Conservation (phyloP, 768 basidiomycete genomes). For the Tubosaeta sp. region DNA sequence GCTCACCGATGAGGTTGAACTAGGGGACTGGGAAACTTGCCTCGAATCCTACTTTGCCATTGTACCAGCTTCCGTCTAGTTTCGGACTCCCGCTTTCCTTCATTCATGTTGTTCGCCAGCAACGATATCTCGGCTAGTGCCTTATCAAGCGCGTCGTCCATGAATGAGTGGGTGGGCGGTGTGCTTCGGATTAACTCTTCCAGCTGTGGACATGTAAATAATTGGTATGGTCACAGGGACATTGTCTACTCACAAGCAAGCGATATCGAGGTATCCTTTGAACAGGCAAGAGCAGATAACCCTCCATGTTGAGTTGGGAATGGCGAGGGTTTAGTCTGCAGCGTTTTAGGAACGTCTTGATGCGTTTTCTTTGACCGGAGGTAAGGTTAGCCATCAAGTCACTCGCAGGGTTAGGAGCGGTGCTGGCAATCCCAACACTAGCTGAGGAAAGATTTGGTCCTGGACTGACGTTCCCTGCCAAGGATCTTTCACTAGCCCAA, state of each 20-base stretch:
- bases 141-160: slow-evolving; percentile 80
- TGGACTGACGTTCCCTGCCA: slow-evolving; percentile 37
- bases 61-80: slow-evolving; percentile 86
- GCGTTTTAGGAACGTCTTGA: slow-evolving; percentile 85
- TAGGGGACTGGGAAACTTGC: slow-evolving; percentile 92
- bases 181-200: slow-evolving; percentile 85
- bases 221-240: not conserved
- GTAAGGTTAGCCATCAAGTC: slow-evolving; percentile 56
- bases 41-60: slow-evolving; percentile 86
- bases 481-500: slow-evolving; percentile 66
- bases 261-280: slow-evolving; percentile 98
- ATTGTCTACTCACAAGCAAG: slow-evolving; percentile 62
- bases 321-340: slow-evolving; percentile 87
- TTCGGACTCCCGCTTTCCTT: slow-evolving; percentile 94
- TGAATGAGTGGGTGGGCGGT: slow-evolving; percentile 70
- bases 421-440: slow-evolving; percentile 54
- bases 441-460: slow-evolving; percentile 43
- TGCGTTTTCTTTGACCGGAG: slow-evolving; percentile 80
- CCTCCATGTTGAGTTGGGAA: slow-evolving; percentile 91
- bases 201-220: slow-evolving; percentile 38
- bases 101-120: slow-evolving; percentile 94
- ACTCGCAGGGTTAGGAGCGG: slow-evolving; percentile 39
- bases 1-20: slow-evolving; percentile 94
- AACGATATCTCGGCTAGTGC: slow-evolving; percentile 85
- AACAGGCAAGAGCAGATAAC: slow-evolving; percentile 89